Evolutionary conservation across 306 rosid genomes (phyloP).

Genomic region (Prinsepia uniflora): DNA sequence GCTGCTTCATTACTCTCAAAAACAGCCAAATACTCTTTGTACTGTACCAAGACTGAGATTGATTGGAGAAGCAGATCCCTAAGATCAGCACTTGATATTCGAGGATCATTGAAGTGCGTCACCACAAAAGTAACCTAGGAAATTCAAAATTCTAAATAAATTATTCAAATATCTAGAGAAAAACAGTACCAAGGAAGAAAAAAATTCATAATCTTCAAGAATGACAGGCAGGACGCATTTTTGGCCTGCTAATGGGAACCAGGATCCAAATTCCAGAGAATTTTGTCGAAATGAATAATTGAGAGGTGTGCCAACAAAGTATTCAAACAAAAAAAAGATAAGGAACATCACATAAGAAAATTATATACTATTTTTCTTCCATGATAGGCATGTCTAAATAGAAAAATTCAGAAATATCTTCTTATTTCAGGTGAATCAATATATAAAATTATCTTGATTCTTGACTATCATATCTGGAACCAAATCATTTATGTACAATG

Average conservation of each 20-base stretch:
- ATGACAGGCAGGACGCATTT: background rate
- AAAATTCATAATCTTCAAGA: conserved; percentile 1
- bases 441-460: background rate
- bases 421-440: background rate
- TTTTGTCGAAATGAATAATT: background rate
- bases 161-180: background rate
- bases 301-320: background rate
- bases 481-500: background rate
- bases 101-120: conserved; percentile 87
- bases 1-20: conserved; percentile 91
- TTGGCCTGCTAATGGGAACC: background rate
- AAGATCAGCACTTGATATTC: conserved; percentile 93
- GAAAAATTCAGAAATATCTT: background rate
- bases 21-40: conserved; percentile 73
- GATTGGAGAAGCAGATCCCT: conserved; percentile 97
- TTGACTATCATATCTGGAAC: background rate
- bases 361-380: background rate
- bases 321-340: background rate
- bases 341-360: background rate
- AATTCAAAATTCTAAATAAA: conserved; percentile 19
- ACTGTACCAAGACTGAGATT: conserved; percentile 86
- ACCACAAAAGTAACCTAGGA: conserved; percentile 85
- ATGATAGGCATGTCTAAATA: background rate
- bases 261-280: background rate
- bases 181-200: background rate